Evolutionary conservation across 306 rosid species (phyloP).

Genomic region (Quercus variabilis): DNA sequence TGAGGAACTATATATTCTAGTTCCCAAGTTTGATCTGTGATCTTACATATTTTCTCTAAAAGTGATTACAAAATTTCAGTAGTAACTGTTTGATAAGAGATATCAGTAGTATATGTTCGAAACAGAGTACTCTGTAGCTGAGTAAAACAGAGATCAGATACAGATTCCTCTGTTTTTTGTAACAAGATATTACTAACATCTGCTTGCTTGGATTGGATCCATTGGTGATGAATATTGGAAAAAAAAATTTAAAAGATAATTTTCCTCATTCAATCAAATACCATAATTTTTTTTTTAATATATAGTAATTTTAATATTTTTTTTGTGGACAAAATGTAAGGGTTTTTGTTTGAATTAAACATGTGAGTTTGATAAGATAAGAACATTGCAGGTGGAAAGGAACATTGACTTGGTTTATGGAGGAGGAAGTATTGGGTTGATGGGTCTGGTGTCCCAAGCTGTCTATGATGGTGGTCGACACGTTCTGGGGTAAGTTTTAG

Average conservation of each 20-base stretch:
- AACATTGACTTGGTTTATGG: conserved; percentile 95
- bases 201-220: not conserved
- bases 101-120: not conserved
- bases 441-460: conserved; percentile 89
- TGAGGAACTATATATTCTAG: no score
- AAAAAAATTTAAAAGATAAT: not conserved
- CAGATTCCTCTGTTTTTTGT: not conserved
- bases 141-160: not conserved
- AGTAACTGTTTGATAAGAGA: not conserved
- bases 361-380: conserved; percentile 7
- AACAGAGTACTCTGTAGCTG: not conserved
- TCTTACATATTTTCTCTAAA: not conserved
- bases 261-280: not conserved
- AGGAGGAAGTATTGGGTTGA: conserved; percentile 95
- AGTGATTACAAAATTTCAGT: not conserved
- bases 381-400: conserved; percentile 63
- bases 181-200: no score
- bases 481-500: conserved; percentile 68
- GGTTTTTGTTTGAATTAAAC: conserved; percentile 6
- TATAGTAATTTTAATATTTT: not conserved
- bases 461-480: conserved; percentile 95
- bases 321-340: not conserved
- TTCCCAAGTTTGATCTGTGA: not conserved
- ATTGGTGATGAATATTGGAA: conserved; percentile 2
- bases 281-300: not conserved